Conservation (phyloP, 768 basidiomycete species). For the Rubroboletus satanas region DNA sequence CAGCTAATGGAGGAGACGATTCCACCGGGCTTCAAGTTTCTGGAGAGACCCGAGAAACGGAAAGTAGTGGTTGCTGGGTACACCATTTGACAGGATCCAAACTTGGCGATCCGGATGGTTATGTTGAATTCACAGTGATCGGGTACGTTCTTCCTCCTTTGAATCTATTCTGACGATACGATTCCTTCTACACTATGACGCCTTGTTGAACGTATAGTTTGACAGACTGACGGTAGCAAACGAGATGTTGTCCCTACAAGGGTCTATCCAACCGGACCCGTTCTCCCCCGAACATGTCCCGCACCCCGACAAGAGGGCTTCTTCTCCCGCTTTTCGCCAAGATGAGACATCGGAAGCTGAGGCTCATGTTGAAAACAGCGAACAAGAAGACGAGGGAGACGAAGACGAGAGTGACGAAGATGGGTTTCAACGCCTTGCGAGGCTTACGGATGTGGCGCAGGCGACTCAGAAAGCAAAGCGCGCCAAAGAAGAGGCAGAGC, state of each 20-base stretch:
- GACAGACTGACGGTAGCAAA: constrained; percentile 82
- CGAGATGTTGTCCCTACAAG: constrained; percentile 87
- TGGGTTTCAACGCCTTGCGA: constrained; percentile 31
- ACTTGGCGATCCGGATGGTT: constrained; percentile 65
- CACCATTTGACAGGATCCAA: constrained; percentile 62
- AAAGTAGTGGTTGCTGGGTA: constrained; percentile 73
- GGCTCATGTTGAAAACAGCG: constrained; percentile 3
- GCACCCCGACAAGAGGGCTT: constrained; percentile 14
- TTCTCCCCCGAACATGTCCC: constrained; percentile 60
- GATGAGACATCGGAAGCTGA: constrained; percentile 20
- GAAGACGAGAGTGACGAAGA: constrained; percentile 30
- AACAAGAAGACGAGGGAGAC: constrained; percentile 5
- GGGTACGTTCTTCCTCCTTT: constrained; percentile 42
- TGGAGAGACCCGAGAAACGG: constrained; percentile 32
- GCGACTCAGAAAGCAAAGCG: constrained; percentile 22
- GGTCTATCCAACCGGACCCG: constrained; percentile 75
- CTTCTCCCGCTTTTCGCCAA: neutral
- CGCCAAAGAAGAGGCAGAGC: constrained; percentile 27
- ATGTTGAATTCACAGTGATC: constrained; percentile 80
- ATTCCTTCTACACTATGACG: neutral
- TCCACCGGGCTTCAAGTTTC: neutral
- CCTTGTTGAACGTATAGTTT: constrained; percentile 5
- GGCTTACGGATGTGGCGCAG: constrained; percentile 28
- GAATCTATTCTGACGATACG: neutral
- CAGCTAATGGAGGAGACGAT: neutral